phyloP scores from a whole-genome alignment of 108 stramenopile genomes.

The Craspedostauros australis region DNA sequence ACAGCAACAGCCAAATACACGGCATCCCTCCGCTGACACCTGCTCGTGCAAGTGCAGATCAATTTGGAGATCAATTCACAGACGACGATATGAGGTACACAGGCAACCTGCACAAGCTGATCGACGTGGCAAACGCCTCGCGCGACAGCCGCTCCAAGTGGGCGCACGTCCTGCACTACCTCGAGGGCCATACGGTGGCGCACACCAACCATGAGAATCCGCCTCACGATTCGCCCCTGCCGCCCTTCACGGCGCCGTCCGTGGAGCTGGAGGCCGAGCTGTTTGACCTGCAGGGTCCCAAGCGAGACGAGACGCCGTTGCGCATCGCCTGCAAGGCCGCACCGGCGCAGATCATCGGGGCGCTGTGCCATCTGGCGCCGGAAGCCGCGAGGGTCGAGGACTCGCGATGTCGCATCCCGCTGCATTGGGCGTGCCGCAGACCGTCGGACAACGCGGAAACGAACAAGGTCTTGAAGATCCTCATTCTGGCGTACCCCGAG shows the following conservation, averaged over 20 bases:
- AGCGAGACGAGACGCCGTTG: slow-evolving; percentile 28
- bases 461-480: slow-evolving; percentile 25
- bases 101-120: slow-evolving; percentile 28
- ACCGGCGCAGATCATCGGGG: slow-evolving; percentile 35
- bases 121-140: slow-evolving; percentile 18
- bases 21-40: too few species aligned
- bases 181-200: slow-evolving; percentile 29
- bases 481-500: slow-evolving; percentile 31
- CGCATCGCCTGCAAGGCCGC: slow-evolving; percentile 23
- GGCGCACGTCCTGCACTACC: slow-evolving; percentile 36
- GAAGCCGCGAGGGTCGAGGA: slow-evolving; percentile 23
- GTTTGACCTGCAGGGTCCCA: slow-evolving; percentile 19
- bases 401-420: slow-evolving; percentile 24
- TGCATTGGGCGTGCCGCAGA: slow-evolving; percentile 40
- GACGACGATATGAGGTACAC: too few species aligned
- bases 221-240: slow-evolving; percentile 37
- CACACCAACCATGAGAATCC: slow-evolving; percentile 11
- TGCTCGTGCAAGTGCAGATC: too few species aligned
- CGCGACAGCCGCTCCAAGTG: slow-evolving; percentile 28
- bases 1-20: too few species aligned
- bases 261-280: slow-evolving; percentile 33
- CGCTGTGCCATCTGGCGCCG: slow-evolving; percentile 49
- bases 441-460: slow-evolving; percentile 22
- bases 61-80: too few species aligned
- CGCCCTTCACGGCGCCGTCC: slow-evolving; percentile 22